Percentiles rank a stretch among this genome's conserved stretches.
These are phyloP conservation scores for Tetracladium marchalianum DNA, from an alignment of 495 filamentous ascomycete genomes.

Conservation along the genomic window DNA sequence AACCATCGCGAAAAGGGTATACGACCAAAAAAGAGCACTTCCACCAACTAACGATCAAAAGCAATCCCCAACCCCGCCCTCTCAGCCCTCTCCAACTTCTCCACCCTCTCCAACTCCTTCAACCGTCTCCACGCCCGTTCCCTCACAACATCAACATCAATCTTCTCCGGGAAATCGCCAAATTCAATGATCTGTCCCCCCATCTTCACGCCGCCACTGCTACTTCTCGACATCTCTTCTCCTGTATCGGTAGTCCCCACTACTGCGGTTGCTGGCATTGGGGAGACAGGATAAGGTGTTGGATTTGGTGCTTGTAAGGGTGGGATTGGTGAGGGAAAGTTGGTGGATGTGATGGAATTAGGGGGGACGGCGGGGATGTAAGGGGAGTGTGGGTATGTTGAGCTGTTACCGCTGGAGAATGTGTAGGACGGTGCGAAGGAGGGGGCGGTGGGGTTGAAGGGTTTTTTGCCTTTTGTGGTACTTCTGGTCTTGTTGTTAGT, in stretches of 20 bases:
- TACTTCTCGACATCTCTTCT: conserved; percentile 8
- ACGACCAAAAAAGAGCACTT: no score
- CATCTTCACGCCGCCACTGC: conserved; percentile 18
- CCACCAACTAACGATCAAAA: no score
- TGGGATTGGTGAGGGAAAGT: neutral
- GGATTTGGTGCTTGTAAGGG: neutral
- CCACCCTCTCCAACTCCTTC: conserved; percentile 7
- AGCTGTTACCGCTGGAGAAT: neutral
- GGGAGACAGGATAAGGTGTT: neutral
- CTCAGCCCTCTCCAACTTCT: no score
- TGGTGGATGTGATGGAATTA: conserved; percentile 4
- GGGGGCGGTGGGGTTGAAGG: conserved; percentile 13
- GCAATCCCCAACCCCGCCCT: no score
- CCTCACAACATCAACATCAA: conserved; percentile 6
- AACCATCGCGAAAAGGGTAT: no score
- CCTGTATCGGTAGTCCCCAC: neutral
- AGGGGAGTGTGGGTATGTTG: neutral
- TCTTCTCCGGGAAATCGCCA: conserved; percentile 16
- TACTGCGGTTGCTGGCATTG: neutral
- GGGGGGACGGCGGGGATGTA: conserved; percentile 4
- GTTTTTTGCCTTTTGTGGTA: neutral
- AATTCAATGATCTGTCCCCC: conserved; percentile 20
- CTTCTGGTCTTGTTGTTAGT: neutral
- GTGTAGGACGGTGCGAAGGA: conserved; percentile 9
- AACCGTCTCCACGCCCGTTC: conserved; percentile 8